Base-by-base conservation (phyloP, 352 stramenopile genomes). In the Globisporangium paroecandrum region DNA sequence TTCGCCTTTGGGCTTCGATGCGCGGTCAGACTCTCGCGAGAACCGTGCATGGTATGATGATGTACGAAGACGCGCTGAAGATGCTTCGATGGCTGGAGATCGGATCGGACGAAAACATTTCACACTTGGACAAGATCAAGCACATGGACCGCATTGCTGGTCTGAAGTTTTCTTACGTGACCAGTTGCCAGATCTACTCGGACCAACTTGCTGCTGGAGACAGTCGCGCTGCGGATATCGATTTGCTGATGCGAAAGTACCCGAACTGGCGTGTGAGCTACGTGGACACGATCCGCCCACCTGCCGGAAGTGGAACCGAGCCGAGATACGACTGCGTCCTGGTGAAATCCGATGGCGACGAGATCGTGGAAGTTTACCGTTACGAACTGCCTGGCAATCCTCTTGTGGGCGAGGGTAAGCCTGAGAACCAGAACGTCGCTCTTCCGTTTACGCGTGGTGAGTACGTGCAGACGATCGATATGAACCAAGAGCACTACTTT, bases 161-260 rank as follows among this genome's bases (percentile, higher is more conserved):
- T 18, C 71, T 95, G 5, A 96, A 96, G 69, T 96, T 96, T 58
- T 91, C 85, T 13, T 95, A 97, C 63, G 84, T 97, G 58, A 94
- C 85, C 9, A 96, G 85, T 83, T 96, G 89, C 64, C 89, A 96
- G 72, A 93, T 95, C 58, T 96, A 96, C 70, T 89, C 85, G 10
- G 81, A 95, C 58, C 86, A 95, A 60, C 77, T 93, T 34, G 85
- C 85, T 15, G 65, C 76, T 6, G 83, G 85, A 46, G 87, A 96
- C 58, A 76, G 76, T 1, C 83, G 85, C 22, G 87, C 89, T 32
- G 93, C 98, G 8, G 97, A 99, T 73, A 99, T 99, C 69, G 97
- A 99, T 61, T 76, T 98, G 27, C 82, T 99, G 2, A 97, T 99
- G 89, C 90, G 96, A 20, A 95, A 98, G 65, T 98, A 98, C 79